phyloP scores from a whole-genome alignment of 2,329 filamentous ascomycete species.

The Tolypocladium tropicale region DNA sequence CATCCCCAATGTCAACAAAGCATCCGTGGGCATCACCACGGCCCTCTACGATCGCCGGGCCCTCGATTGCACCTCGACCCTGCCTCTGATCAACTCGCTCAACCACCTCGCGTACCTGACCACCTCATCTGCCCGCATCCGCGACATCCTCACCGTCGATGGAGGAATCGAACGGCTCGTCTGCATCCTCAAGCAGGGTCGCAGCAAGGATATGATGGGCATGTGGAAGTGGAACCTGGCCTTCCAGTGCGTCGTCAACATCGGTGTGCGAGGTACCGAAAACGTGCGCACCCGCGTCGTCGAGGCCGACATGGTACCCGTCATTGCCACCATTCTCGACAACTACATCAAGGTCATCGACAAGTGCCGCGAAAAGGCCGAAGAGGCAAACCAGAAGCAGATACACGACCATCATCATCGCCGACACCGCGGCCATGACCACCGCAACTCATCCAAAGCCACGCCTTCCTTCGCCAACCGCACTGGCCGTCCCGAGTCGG shows the following conservation, averaged over 20 bases:
- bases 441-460: constrained; percentile 34
- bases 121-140: constrained; percentile 91
- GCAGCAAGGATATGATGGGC: constrained; percentile 98
- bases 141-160: constrained; percentile 97
- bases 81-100: constrained; percentile 96
- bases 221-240: constrained; percentile 99
- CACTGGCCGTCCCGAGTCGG: constrained; percentile 41
- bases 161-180: constrained; percentile 93
- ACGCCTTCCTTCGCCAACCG: constrained; percentile 44
- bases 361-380: constrained; percentile 76
- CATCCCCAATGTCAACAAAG: constrained; percentile 99
- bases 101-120: constrained; percentile 98
- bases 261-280: constrained; percentile 92
- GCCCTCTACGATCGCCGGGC: constrained; percentile 95
- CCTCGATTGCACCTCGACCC: constrained; percentile 93
- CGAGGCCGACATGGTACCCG: constrained; percentile 97
- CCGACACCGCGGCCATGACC: constrained; percentile 36
- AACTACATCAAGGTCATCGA: constrained; percentile 98
- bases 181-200: constrained; percentile 94
- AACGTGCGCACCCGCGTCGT: constrained; percentile 89
- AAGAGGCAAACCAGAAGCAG: constrained; percentile 68
- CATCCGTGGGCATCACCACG: constrained; percentile 95
- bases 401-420: constrained; percentile 41
- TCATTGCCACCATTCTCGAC: constrained; percentile 95
- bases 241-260: constrained; percentile 98